Evolutionary conservation across 805 yeast species (phyloP), one percentile per base, ranked within the genome.

Genomic region (Dipodascus geniculatus): DNA sequence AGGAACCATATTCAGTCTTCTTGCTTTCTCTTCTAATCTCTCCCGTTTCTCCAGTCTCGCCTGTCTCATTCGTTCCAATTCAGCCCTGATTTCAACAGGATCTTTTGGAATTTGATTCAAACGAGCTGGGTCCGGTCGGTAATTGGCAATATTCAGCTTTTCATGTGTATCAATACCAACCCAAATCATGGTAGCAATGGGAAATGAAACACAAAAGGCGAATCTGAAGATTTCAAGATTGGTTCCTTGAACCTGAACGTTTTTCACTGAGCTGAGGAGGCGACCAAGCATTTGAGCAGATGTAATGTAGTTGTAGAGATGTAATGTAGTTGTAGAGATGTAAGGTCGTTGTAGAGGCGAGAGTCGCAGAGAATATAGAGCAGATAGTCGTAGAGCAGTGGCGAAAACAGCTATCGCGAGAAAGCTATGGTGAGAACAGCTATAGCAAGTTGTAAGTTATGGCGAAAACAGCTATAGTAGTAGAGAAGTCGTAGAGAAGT

Each of bases 101-200:
- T 90, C 96, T 63, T 89, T 90, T 2, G 98, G 98, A 35, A 90
- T 83, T 69, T 87, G 84, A 66, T 90, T 89, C 60, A 88, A 75
- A 1, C 96, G 85, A 47, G 85, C 85, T 47, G 96, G 96, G 67
- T 89, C 97, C 2, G 98, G 98, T 96, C 96, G 89, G 70, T 87
- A 90, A 20, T 96, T 96, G 6, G 95, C 95, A 50, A 89, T 82
- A 64, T 88, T 87, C 67, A 90, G 81, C 71, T 88, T 90, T 61
- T 75, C 79, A 67, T 90, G 96, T 1, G 97, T 85, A 62, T 90
- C 90, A 42, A 85, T 78, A 65, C 98, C 97, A 48, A 88, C 90
- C 62, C 85, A 90, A 69, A 87, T 84, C 98, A 90, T 90, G 63
- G 88, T 85, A n/a, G 80, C 77, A 49, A 90, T 85, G 0, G 98